phyloP scores from a whole-genome alignment of 495 filamentous ascomycete genomes.

The Penicillium odoratum region DNA sequence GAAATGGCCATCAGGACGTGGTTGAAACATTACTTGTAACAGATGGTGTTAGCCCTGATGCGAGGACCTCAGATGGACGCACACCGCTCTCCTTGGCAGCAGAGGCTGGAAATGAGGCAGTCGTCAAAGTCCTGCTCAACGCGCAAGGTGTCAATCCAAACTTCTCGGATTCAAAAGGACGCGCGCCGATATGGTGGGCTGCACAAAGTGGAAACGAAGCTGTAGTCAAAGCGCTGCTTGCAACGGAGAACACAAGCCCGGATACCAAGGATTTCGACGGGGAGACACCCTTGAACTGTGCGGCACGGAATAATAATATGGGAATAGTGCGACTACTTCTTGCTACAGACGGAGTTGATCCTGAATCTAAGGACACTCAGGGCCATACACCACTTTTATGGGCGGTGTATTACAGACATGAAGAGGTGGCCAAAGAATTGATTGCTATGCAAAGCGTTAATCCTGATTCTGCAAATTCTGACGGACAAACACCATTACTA shows the following conservation, averaged over 20 bases:
- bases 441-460: neutral
- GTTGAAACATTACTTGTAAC: neutral
- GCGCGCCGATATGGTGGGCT: slow-evolving; percentile 1
- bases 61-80: neutral
- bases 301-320: neutral
- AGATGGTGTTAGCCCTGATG: neutral
- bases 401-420: neutral
- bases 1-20: neutral
- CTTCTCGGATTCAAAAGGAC: neutral
- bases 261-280: neutral
- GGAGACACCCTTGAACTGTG: neutral
- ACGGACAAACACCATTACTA: neutral
- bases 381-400: neutral
- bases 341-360: neutral
- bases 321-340: neutral
- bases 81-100: neutral
- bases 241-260: neutral
- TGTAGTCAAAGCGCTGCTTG: neutral
- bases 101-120: neutral
- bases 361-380: neutral
- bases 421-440: neutral
- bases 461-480: neutral
- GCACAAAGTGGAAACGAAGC: neutral
- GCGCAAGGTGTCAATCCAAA: neutral
- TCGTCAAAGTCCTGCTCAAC: neutral